Evolutionary conservation across 2,329 filamentous ascomycete genomes (phyloP).

Genomic region (Beauveria bassiana): DNA sequence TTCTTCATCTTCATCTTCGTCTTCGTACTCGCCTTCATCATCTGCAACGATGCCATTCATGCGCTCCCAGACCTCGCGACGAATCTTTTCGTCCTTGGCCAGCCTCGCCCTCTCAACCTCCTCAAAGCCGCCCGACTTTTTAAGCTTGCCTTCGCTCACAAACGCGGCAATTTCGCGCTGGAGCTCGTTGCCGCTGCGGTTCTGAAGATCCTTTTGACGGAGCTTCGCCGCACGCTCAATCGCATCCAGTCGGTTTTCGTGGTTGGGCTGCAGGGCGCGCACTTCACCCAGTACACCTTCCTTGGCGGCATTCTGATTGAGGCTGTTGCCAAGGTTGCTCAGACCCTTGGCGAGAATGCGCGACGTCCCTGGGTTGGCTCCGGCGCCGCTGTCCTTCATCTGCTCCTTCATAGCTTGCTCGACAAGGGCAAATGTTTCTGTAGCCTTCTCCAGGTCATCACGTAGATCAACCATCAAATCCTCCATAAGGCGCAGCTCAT

Average conservation of each 20-base stretch:
- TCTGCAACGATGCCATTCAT: constrained; percentile 48
- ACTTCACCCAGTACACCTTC: constrained; percentile 90
- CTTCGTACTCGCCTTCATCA: constrained; percentile 19
- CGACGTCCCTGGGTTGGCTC: constrained; percentile 41
- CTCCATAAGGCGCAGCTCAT: constrained; percentile 92
- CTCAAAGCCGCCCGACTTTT: constrained; percentile 92
- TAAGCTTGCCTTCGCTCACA: constrained; percentile 82
- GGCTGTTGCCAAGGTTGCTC: constrained; percentile 41
- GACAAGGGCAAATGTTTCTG: constrained; percentile 86
- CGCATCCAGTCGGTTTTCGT: constrained; percentile 85
- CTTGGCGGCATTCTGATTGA: constrained; percentile 74
- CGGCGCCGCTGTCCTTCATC: constrained; percentile 63
- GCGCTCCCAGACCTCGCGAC: constrained; percentile 69
- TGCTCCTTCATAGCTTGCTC: constrained; percentile 99
- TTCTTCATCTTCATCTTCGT: constrained; percentile 17
- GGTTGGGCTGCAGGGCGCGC: constrained; percentile 85
- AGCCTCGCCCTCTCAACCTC: constrained; percentile 81
- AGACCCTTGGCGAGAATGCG: constrained; percentile 50
- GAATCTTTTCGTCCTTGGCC: constrained; percentile 77
- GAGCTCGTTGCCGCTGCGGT: constrained; percentile 64
- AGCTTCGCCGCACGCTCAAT: constrained; percentile 96
- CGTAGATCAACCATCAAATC: constrained; percentile 87
- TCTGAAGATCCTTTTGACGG: constrained; percentile 79
- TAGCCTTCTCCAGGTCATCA: constrained; percentile 91
- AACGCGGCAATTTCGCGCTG: constrained; percentile 80